Evolutionary conservation across 345 rosid genomes (phyloP), one percentile per base, ranked within the genome.

Genomic region (Eucalyptus rudis): DNA sequence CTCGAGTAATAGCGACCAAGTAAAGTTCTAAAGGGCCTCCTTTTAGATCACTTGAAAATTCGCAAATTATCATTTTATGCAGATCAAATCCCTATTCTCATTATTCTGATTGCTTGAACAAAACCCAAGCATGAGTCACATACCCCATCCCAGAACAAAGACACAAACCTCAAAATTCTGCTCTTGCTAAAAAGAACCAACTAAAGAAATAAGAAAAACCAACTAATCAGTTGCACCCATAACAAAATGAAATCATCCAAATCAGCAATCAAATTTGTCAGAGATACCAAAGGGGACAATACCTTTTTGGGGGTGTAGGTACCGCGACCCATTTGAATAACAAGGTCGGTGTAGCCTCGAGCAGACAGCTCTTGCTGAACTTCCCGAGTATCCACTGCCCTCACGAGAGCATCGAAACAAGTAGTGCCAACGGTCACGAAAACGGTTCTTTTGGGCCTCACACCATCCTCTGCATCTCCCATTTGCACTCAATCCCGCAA

Each of bases 381-480:
- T 84, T 94, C 91, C 88, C 87, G 89, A 86, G 92, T 92, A 88
- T 95, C 96, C 89, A 92, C 94, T 9, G 93, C 95, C 91, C 91
- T 93, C 36, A 95, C 97, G 45, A 98, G 96, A 16, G 94, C 94
- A 92, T 96, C 98, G 45, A 97, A 98, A 89, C 96, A 92, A 29
- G 99, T 98, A 16, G 98, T 98, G 87, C 99, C 99, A 33, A 96
- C 99, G 1, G 99, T 98, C 88, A 96, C 96, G 88, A 98, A 97
- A 33, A 96, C 99, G 50, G 87, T 49, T 89, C 90, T 96, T 91
- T 94, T 94, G 15, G 84, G 71, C 88, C 83, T 90, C 59, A 9
- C 68, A 43, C 49, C 86, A 40, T 76, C 84, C 16, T 40, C 47
- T 40, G 84, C 47, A 40, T 76, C 83, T 76, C 27, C 84, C 84